Conservation (phyloP, 805 yeast species). For the Saturnispora silvae region DNA sequence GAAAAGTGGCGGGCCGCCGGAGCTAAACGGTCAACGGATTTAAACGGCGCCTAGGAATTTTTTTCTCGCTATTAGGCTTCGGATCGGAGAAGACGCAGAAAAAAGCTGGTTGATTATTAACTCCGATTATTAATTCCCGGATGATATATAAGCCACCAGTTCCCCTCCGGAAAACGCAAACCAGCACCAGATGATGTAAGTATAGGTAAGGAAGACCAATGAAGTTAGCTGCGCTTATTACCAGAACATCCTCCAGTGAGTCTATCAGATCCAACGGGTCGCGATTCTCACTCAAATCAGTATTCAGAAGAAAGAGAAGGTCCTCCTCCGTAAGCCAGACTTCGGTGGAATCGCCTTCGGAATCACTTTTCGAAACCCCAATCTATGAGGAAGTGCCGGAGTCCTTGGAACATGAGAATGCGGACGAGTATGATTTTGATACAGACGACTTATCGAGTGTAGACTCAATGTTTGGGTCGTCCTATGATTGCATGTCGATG, state of each 20-base stretch:
- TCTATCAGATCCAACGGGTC: conserved; percentile 2
- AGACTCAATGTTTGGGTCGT: conserved; percentile 7
- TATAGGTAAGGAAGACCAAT: too few relatives aligned
- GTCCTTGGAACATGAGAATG: conserved; percentile 1
- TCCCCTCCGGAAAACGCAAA: too few relatives aligned
- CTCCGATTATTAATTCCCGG: conserved; percentile 2
- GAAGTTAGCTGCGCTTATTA: background rate
- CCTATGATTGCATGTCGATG: conserved; percentile 2
- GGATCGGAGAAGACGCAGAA: too few relatives aligned
- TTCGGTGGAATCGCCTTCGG: background rate
- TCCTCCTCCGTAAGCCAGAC: background rate
- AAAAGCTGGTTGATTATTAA: background rate
- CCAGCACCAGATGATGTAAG: too few relatives aligned
- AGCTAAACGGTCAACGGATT: too few relatives aligned
- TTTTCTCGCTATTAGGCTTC: too few relatives aligned
- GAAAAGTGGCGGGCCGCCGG: too few relatives aligned
- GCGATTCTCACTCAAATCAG: background rate
- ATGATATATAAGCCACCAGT: conserved; percentile 1
- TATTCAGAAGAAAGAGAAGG: conserved; percentile 3
- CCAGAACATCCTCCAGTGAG: conserved; percentile 2
- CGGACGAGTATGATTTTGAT: conserved; percentile 1
- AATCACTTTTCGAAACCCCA: background rate
- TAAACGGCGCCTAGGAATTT: too few relatives aligned
- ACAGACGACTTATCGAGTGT: background rate
- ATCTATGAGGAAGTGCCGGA: background rate